These are phyloP conservation scores for Astragalus glycyphyllos DNA, from an alignment of 306 rosid species.

Conservation along the genomic window DNA sequence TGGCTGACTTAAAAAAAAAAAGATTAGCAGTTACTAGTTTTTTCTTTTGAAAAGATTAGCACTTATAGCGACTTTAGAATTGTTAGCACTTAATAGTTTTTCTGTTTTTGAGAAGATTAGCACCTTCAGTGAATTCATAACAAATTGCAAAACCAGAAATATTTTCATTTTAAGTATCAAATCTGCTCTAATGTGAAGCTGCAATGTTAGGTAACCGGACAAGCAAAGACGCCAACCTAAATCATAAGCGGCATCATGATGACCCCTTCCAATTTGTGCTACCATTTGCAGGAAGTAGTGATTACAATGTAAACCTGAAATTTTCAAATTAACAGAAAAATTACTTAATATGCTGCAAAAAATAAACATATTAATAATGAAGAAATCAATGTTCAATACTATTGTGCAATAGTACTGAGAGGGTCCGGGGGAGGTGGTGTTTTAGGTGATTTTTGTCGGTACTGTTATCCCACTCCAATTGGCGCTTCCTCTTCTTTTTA, in stretches of 20 bases:
- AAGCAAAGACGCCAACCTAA: constrained; percentile 58
- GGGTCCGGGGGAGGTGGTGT: not conserved
- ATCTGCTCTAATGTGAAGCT: constrained; percentile 20
- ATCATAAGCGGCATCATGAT: constrained; percentile 72
- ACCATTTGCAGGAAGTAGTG: constrained; percentile 93
- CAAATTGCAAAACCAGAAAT: constrained; percentile 22
- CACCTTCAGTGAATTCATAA: constrained; percentile 4
- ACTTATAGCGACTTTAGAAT: too few species aligned
- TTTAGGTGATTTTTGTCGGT: not conserved
- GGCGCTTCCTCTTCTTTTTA: too few species aligned
- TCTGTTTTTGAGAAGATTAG: too few species aligned
- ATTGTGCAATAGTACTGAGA: not conserved
- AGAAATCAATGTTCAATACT: constrained; percentile 21
- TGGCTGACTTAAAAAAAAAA: constrained; percentile 19
- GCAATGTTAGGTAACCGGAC: not conserved
- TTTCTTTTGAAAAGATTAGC: too few species aligned
- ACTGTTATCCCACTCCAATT: too few species aligned
- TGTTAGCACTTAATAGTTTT: too few species aligned
- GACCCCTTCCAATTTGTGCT: constrained; percentile 81
- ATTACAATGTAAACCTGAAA: constrained; percentile 84
- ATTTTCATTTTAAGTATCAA: constrained; percentile 12
- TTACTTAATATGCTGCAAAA: constrained; percentile 28
- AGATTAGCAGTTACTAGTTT: not conserved
- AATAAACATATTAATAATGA: constrained; percentile 1
- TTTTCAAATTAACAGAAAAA: constrained; percentile 34